Evolutionary conservation across 2,329 filamentous ascomycete genomes (phyloP).

Genomic region (Alternaria sp.): DNA sequence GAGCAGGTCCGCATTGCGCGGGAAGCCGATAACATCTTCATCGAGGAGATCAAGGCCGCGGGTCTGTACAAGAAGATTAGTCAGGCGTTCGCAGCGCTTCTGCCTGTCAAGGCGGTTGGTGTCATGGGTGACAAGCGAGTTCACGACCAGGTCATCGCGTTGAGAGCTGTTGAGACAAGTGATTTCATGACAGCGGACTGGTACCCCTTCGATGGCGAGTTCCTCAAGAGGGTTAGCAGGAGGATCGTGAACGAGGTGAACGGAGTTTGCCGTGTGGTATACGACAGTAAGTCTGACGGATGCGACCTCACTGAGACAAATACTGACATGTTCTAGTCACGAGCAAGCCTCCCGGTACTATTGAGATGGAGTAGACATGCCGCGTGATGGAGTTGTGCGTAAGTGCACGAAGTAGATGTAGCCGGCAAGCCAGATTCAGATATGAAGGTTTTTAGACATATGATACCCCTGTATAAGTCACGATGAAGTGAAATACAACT

Average conservation of each 20-base stretch:
- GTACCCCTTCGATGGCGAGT: constrained; percentile 70
- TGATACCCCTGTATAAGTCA: constrained; percentile 37
- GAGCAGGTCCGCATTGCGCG: constrained; percentile 81
- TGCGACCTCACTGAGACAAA: background rate
- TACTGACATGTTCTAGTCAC: constrained; percentile 56
- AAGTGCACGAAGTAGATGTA: background rate
- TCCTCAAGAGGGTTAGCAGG: constrained; percentile 71
- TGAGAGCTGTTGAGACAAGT: constrained; percentile 69
- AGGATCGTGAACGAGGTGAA: constrained; percentile 80
- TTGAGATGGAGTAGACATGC: constrained; percentile 74
- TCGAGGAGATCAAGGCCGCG: constrained; percentile 75
- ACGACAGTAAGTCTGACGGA: constrained; percentile 65
- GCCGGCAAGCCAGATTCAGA: background rate
- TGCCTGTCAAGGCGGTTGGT: constrained; percentile 71
- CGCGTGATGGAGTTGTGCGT: background rate
- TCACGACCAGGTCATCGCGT: constrained; percentile 68
- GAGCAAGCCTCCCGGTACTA: constrained; percentile 75
- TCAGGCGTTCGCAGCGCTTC: constrained; percentile 75
- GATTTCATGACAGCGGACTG: constrained; percentile 81
- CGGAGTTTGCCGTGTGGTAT: constrained; percentile 75
- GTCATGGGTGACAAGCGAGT: constrained; percentile 76
- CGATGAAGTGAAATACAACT: constrained; percentile 19
- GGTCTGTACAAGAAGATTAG: constrained; percentile 77
- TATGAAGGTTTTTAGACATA: background rate
- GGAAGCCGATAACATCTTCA: constrained; percentile 82